Conservation (phyloP, 306 rosid species). For the Quercus robur region DNA sequence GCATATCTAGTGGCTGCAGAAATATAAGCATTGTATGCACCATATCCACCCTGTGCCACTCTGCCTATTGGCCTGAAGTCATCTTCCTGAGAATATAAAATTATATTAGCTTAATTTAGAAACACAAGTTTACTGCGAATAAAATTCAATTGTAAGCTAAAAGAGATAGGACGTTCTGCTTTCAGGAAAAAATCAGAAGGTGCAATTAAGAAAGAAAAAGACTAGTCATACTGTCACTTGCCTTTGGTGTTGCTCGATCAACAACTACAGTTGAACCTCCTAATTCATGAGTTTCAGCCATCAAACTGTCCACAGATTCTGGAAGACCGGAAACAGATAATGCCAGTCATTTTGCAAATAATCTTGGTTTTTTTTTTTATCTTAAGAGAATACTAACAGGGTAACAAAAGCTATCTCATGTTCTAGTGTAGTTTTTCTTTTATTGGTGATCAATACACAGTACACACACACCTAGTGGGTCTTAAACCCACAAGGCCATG, state of each 20-base stretch:
- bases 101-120: constrained; percentile 1
- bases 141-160: not conserved
- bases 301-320: constrained; percentile 91
- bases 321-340: constrained; percentile 25
- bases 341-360: not conserved
- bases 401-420: not conserved
- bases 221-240: constrained; percentile 34
- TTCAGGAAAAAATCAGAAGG: not conserved
- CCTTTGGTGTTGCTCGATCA: constrained; percentile 98
- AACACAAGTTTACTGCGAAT: not conserved
- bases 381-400: not conserved
- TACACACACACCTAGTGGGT: too few species aligned
- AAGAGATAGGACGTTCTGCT: not conserved
- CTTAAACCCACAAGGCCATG: too few species aligned
- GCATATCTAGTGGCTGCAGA: constrained; percentile 97
- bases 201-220: not conserved
- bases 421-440: not conserved
- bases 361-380: not conserved
- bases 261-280: constrained; percentile 92
- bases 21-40: constrained; percentile 94
- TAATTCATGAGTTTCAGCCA: constrained; percentile 87
- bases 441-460: not conserved
- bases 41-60: constrained; percentile 82
- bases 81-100: constrained; percentile 65
- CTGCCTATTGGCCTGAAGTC: constrained; percentile 79